These are phyloP conservation scores for Crithidia sp. DNA, from an alignment of 208 protist species.

Conservation along the genomic window DNA sequence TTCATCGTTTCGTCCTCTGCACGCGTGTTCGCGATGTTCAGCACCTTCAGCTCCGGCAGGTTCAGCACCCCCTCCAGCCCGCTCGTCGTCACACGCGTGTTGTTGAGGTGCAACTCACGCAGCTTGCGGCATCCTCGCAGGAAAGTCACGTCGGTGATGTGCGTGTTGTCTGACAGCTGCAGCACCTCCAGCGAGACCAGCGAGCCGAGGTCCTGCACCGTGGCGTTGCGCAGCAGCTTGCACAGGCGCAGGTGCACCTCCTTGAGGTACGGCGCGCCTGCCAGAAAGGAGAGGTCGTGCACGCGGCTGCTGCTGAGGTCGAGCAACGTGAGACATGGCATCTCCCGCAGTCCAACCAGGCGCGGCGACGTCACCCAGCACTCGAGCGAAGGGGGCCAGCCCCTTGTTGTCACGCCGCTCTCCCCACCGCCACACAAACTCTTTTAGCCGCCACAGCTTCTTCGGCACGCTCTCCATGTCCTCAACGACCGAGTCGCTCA, in stretches of 20 bases:
- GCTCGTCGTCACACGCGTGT: constrained; percentile 49
- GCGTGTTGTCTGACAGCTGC: constrained; percentile 49
- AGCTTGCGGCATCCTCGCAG: constrained; percentile 43
- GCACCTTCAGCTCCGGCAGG: constrained; percentile 44
- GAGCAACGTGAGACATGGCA: constrained; percentile 43
- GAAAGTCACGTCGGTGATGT: constrained; percentile 54
- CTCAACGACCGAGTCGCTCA: constrained; percentile 79
- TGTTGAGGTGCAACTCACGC: constrained; percentile 40
- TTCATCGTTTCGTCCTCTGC: constrained; percentile 46
- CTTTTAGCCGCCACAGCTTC: constrained; percentile 39
- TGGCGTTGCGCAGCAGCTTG: constrained; percentile 38
- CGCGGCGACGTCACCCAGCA: constrained; percentile 60
- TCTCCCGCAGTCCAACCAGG: constrained; percentile 34
- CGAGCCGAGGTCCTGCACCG: constrained; percentile 23
- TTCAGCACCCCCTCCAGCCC: constrained; percentile 38
- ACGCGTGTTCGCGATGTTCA: constrained; percentile 52
- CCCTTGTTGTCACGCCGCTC: constrained; percentile 60
- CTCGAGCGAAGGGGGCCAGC: constrained; percentile 40
- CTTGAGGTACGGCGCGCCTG: constrained; percentile 33
- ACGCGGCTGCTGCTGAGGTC: constrained; percentile 59
- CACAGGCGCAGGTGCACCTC: constrained; percentile 46
- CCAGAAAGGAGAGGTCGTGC: constrained; percentile 52
- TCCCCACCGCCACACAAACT: constrained; percentile 72
- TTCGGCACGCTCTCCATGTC: constrained; percentile 52
- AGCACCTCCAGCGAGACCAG: constrained; percentile 47